Evolutionary conservation across 768 basidiomycete genomes (phyloP), one percentile per base, ranked within the genome.

Genomic region (Obba rivulosa): DNA sequence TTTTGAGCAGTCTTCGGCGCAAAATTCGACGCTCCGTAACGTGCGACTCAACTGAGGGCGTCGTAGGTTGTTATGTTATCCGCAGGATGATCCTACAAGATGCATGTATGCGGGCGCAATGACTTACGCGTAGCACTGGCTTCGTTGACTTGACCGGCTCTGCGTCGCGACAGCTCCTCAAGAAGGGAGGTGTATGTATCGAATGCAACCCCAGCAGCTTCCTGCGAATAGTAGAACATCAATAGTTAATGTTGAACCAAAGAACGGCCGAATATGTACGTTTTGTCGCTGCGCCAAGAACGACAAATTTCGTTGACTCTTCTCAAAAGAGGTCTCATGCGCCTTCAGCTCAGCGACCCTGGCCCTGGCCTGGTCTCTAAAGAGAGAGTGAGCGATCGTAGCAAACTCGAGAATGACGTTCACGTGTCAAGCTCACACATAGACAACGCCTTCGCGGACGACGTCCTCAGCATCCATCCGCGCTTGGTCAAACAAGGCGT

Each of bases 81-180:
- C 28, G 13, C 28, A 31, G 28, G 28, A 31, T 7, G 5, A 31
- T 5, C 28, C 13, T 13, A 13, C 13, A 13, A 13, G 13, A 13
- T 31, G 28, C 5, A 5, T 31, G 13, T 31, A 31, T 31, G 28
- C 28, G 28, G 7, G 28, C 28, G 23, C 17, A 8, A 18, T 13
- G 2, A 62, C 67, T 52, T 48, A 74, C 72, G 51, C 50, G 59
- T 61, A 41, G 62, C 57, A 45, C 68, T 64, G 18, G 66, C 58
- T 8, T 61, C 58, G 49, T 65, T 63, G 36, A 65, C 60, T 34
- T 57, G 59, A 22, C 59, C 62, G 34, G 54, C 61, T 8, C 68
- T 66, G 20, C 58, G 55, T 34, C 60, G 61, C 20, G 60, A 60
- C 20, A 74, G 58, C 28, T 69, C 65, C 34, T 69, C 57, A 25